Evolutionary conservation across 345 rosid species (phyloP), one percentile per base, ranked within the genome.

Genomic region (Populus alba): DNA sequence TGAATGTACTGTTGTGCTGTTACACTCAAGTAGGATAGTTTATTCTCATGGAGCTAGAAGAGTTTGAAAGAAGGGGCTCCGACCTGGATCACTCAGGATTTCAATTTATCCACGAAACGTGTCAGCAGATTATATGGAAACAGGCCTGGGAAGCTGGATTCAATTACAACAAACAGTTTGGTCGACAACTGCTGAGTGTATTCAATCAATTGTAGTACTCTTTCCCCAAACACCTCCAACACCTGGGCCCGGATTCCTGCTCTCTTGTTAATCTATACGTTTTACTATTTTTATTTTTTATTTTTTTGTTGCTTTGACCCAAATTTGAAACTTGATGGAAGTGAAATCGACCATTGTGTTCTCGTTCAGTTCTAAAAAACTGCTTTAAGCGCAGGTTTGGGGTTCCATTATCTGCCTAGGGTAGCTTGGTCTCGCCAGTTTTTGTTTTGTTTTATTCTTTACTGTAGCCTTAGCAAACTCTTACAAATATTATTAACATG

Each of bases 1-100:
- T 68, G 84, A 80, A 83, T 51, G 74, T 78, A 47, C 73, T 37
- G 78, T 73, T 78, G 66, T 85, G 79, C 78, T 73, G 66, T 37
- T 66, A 62, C 72, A 25, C 77, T 63, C 73, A 53, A 59, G 49
- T 69, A 63, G 71, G 72, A 37, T 70, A 69, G 68, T 74, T 70
- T 73, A 77, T 79, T 59, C 75, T 61, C 71, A 38, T 31, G 59
- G 75, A 61, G 80, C 67, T 72, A 61, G 3, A 68, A 59, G 63
- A 59, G 63, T 67, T 27, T 57, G 81, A 22, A 79, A 77, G 20
- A n/a, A 31, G 81, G 71, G 77, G 53, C 67, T 55, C n/a, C 18
- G 65, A 61, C 72, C 75, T 25, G 4, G 49, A 62, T 39, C 43
- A 35, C 53, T 57, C 57, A 7, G 49, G 81, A 47, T 69, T 69